These are phyloP conservation scores for Yamadazyma siamensis DNA, from an alignment of 1,139 yeast genomes.

Conservation along the genomic window DNA sequence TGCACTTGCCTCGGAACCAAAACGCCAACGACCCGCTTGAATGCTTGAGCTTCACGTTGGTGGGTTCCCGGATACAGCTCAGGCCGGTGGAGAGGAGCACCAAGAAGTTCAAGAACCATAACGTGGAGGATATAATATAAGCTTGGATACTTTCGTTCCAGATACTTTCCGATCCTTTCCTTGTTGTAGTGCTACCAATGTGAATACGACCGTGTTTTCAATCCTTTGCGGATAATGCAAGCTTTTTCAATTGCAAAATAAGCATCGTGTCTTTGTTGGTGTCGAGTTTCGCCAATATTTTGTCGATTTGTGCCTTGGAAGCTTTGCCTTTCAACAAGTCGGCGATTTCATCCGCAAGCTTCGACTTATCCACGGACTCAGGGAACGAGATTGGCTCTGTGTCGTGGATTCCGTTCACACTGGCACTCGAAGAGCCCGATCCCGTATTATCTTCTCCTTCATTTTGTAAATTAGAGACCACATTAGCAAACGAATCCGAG, in stretches of 20 bases:
- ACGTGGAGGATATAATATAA: slow-evolving; percentile 53
- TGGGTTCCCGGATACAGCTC: slow-evolving; percentile 78
- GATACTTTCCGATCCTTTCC: background rate
- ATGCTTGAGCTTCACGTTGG: slow-evolving; percentile 56
- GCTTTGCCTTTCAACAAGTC: too few species aligned
- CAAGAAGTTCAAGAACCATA: slow-evolving; percentile 78
- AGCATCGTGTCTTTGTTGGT: slow-evolving; percentile 21
- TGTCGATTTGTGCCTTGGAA: too few species aligned
- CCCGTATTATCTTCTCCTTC: slow-evolving; percentile 14
- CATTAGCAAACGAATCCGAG: slow-evolving; percentile 26
- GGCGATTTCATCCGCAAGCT: slow-evolving; percentile 18
- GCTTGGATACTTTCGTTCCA: too few species aligned
- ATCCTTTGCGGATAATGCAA: too few species aligned
- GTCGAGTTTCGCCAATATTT: slow-evolving; percentile 15
- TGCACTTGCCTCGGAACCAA: slow-evolving; percentile 28
- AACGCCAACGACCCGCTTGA: slow-evolving; percentile 19
- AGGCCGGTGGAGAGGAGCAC: slow-evolving; percentile 82
- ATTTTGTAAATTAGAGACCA: slow-evolving; percentile 19
- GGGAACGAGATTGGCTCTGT: slow-evolving; percentile 8
- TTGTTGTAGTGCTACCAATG: slow-evolving; percentile 4
- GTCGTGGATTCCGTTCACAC: slow-evolving; percentile 19
- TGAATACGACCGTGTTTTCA: too few species aligned
- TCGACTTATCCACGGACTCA: slow-evolving; percentile 13
- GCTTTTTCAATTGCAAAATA: slow-evolving; percentile 19
- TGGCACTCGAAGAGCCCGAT: slow-evolving; percentile 22